Conservation (phyloP, 2,329 filamentous ascomycete species). For the Fusarium siculi region DNA sequence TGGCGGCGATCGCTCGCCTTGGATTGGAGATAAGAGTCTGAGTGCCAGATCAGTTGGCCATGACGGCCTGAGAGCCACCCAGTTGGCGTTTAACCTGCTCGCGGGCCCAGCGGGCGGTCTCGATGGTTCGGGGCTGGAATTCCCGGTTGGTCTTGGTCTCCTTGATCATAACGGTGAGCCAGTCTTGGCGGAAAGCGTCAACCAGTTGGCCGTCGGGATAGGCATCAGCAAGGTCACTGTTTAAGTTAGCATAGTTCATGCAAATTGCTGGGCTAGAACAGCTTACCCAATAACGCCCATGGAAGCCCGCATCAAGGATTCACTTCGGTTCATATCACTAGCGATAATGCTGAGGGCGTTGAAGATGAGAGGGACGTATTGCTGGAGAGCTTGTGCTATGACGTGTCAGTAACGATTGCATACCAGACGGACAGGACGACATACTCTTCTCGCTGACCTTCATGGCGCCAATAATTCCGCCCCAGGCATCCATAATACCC, state of each 20-base stretch:
- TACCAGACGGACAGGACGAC: constrained; percentile 46
- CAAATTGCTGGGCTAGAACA: neutral
- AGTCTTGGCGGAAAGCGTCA: constrained; percentile 87
- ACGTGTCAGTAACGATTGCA: constrained; percentile 41
- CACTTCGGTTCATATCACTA: constrained; percentile 86
- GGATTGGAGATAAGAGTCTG: neutral
- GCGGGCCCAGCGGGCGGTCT: constrained; percentile 96
- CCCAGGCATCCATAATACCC: constrained; percentile 99
- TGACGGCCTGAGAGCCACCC: constrained; percentile 62
- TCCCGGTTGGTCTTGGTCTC: constrained; percentile 92
- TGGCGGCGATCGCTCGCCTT: constrained; percentile 10
- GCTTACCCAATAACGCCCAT: constrained; percentile 97
- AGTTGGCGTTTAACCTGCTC: constrained; percentile 97
- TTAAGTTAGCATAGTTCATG: constrained; percentile 18
- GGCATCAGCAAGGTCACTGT: constrained; percentile 89
- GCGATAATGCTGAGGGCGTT: constrained; percentile 83
- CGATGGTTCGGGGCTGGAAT: constrained; percentile 84
- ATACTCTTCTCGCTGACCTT: constrained; percentile 81
- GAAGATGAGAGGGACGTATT: constrained; percentile 88
- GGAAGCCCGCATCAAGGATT: constrained; percentile 88
- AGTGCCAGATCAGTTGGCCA: constrained; percentile 55
- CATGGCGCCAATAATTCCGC: constrained; percentile 94
- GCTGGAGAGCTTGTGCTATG: constrained; percentile 75
- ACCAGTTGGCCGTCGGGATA: constrained; percentile 91
- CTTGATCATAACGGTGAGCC: constrained; percentile 89